phyloP scores from a whole-genome alignment of 768 basidiomycete species.

The Tylopilus felleus region DNA sequence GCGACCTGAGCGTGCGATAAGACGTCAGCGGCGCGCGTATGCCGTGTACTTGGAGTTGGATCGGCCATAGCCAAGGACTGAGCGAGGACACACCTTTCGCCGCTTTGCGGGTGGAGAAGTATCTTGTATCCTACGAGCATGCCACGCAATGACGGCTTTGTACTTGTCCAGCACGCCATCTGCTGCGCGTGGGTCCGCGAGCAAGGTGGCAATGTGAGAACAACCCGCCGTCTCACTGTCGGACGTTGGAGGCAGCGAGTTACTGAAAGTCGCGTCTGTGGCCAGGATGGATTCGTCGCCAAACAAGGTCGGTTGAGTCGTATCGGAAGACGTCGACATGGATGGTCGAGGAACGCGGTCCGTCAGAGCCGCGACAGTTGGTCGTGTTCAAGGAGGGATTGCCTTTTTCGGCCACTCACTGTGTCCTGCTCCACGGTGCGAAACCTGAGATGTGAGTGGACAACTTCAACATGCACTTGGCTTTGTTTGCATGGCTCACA shows the following conservation, averaged over 20 bases:
- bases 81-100: constrained; percentile 49
- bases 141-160: constrained; percentile 54
- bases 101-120: constrained; percentile 53
- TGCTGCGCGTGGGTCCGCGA: constrained; percentile 34
- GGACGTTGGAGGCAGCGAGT: constrained; percentile 4
- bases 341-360: neutral
- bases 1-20: constrained; percentile 37
- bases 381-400: neutral
- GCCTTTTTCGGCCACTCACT: constrained; percentile 10
- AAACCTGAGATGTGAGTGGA: neutral
- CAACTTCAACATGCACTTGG: neutral
- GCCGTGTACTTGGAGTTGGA: neutral
- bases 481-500: constrained; percentile 11
- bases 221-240: constrained; percentile 24
- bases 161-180: constrained; percentile 45
- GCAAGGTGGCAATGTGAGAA: constrained; percentile 40
- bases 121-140: constrained; percentile 44
- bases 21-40: neutral
- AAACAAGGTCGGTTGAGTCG: constrained; percentile 29
- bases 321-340: constrained; percentile 32
- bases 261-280: constrained; percentile 12
- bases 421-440: too few species aligned
- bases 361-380: neutral
- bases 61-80: too few species aligned
- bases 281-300: constrained; percentile 20